phyloP scores from a whole-genome alignment of 164 flowering plant genomes.

The Cinnamomum chago region DNA sequence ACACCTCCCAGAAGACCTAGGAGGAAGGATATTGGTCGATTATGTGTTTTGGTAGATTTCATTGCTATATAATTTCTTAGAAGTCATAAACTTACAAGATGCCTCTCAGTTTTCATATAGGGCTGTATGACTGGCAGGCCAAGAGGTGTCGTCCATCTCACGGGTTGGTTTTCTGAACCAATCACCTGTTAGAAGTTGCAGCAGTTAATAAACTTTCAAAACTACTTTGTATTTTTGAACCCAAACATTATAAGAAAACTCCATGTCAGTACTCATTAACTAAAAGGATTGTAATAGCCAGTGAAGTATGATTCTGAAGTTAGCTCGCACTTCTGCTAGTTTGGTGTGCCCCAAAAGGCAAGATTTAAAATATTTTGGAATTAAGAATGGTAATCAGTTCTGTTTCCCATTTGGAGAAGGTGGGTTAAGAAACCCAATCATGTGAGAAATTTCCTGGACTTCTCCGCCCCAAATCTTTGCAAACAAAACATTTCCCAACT shows the following conservation, averaged over 20 bases:
- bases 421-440: background rate
- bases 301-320: background rate
- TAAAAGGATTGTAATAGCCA: background rate
- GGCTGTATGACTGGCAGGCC: slow-evolving; percentile 99
- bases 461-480: background rate
- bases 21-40: background rate
- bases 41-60: background rate
- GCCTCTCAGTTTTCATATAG: slow-evolving; percentile 61
- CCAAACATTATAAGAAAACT: background rate
- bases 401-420: background rate
- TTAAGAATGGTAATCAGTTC: background rate
- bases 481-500: background rate
- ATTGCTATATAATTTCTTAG: background rate
- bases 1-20: no score
- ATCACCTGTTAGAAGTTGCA: slow-evolving; percentile 48
- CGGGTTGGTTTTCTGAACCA: slow-evolving; percentile 82
- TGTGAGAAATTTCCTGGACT: background rate
- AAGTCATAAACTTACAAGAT: slow-evolving; percentile 51
- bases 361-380: background rate
- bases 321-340: background rate
- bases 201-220: slow-evolving; percentile 3
- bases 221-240: background rate
- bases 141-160: slow-evolving; percentile 89
- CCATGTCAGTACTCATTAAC: no score
- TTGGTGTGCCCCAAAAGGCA: background rate